phyloP scores from a whole-genome alignment of 495 filamentous ascomycete genomes.

The Achaetomiella virescens region DNA sequence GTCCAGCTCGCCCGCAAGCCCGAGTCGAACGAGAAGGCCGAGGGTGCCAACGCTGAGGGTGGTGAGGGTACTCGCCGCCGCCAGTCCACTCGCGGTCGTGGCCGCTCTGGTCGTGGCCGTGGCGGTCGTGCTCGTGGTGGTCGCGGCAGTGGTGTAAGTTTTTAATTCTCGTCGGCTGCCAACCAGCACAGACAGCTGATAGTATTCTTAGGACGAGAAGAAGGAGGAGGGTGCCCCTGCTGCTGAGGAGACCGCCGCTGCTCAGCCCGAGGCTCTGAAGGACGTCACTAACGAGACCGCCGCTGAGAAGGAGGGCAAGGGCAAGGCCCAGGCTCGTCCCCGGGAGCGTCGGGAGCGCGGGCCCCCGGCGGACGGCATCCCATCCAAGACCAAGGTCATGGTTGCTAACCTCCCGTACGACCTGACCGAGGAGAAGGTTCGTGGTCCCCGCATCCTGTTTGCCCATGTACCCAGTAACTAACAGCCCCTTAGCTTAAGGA shows the following conservation, averaged over 20 bases:
- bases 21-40: slow-evolving; percentile 72
- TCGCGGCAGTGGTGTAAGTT: slow-evolving; percentile 58
- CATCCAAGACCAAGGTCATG: slow-evolving; percentile 99
- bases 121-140: slow-evolving; percentile 66
- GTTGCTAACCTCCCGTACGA: slow-evolving; percentile 98
- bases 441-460: neutral
- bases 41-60: slow-evolving; percentile 59
- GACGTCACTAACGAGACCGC: slow-evolving; percentile 48
- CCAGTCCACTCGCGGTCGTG: slow-evolving; percentile 61
- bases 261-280: slow-evolving; percentile 44
- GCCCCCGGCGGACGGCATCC: slow-evolving; percentile 93
- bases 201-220: slow-evolving; percentile 33
- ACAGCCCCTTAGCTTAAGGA: slow-evolving; percentile 75
- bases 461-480: slow-evolving; percentile 25
- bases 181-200: slow-evolving; percentile 12
- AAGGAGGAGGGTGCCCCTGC: slow-evolving; percentile 43
- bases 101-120: slow-evolving; percentile 68
- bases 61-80: slow-evolving; percentile 76
- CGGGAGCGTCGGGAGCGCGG: slow-evolving; percentile 76
- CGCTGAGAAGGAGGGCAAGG: slow-evolving; percentile 45
- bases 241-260: slow-evolving; percentile 40
- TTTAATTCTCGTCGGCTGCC: neutral
- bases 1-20: slow-evolving; percentile 98
- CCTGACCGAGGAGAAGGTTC: slow-evolving; percentile 90
- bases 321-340: slow-evolving; percentile 41